A percentile compares a stretch with the other conserved stretches of the same genome.
Conservation (phyloP, 2,329 filamentous ascomycete genomes). For the Colletotrichum graminicola region DNA sequence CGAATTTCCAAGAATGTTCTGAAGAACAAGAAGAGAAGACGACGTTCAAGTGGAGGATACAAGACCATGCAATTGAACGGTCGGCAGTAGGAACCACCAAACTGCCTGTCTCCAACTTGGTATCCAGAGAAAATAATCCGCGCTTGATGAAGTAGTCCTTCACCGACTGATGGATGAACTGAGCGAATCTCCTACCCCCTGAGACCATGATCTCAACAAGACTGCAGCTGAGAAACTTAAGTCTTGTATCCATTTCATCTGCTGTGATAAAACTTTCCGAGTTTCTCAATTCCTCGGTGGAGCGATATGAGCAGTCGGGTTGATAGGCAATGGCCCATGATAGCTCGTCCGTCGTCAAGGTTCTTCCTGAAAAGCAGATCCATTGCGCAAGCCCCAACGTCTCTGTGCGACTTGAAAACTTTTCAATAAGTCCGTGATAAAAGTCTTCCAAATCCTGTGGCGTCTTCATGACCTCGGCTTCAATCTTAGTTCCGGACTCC, state of each 20-base stretch:
- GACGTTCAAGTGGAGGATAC: neutral
- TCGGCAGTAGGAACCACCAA: neutral
- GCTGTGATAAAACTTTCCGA: neutral
- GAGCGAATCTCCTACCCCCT: conserved; percentile 38
- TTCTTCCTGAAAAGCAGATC: neutral
- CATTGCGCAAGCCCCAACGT: neutral
- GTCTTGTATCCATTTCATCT: conserved; percentile 35
- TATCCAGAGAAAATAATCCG: conserved; percentile 10
- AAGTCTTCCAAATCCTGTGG: neutral
- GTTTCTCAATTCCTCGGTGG: neutral
- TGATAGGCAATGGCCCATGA: neutral
- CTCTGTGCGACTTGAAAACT: neutral
- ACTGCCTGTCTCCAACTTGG: conserved; percentile 23
- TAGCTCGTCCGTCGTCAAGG: neutral
- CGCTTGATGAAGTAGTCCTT: conserved; percentile 49
- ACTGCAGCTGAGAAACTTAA: conserved; percentile 47
- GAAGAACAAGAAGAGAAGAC: neutral
- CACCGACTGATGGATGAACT: conserved; percentile 53
- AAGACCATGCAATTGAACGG: neutral
- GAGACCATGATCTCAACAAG: conserved; percentile 1
- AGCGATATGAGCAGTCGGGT: neutral
- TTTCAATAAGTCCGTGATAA: neutral
- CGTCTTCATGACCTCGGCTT: neutral
- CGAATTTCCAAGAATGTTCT: no score
- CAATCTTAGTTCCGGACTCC: neutral